Conservation (phyloP, 176 grass and related monocot genomes). For the Alloteropsis semialata region DNA sequence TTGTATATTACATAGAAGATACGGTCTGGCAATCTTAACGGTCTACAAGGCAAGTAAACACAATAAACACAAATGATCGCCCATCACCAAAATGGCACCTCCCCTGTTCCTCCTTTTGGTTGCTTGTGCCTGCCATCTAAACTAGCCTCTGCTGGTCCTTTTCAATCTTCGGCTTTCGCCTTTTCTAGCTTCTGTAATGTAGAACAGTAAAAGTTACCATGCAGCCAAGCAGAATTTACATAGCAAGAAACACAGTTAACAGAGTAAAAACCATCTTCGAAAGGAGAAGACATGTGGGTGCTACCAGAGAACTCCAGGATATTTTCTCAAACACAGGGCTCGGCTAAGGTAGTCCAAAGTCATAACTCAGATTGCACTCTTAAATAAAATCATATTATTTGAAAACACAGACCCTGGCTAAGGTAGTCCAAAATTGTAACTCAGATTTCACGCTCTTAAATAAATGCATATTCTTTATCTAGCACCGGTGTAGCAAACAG, state of each 20-base stretch:
- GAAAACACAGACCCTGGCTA: no score
- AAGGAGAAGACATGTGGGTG: background rate
- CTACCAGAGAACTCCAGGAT: background rate
- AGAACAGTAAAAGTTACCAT: background rate
- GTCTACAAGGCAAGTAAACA: slow-evolving; percentile 8
- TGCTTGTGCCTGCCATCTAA: slow-evolving; percentile 7
- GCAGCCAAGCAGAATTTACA: background rate
- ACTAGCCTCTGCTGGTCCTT: background rate
- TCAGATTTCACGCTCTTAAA: background rate
- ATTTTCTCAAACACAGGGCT: background rate
- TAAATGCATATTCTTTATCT: background rate
- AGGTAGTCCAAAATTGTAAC: background rate
- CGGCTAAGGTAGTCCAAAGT: no score
- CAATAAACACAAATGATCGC: background rate
- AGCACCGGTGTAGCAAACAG: background rate
- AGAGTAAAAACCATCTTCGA: background rate
- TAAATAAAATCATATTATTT: no score
- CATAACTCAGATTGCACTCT: no score
- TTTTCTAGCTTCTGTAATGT: slow-evolving; percentile 55
- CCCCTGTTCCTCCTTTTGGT: background rate
- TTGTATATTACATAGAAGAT: background rate
- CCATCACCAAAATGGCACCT: background rate
- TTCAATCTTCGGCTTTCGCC: slow-evolving; percentile 39
- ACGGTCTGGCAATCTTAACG: background rate
- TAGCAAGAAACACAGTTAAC: background rate